Base-by-base conservation (phyloP, 129 eudicot species). In the Mikania micrantha region DNA sequence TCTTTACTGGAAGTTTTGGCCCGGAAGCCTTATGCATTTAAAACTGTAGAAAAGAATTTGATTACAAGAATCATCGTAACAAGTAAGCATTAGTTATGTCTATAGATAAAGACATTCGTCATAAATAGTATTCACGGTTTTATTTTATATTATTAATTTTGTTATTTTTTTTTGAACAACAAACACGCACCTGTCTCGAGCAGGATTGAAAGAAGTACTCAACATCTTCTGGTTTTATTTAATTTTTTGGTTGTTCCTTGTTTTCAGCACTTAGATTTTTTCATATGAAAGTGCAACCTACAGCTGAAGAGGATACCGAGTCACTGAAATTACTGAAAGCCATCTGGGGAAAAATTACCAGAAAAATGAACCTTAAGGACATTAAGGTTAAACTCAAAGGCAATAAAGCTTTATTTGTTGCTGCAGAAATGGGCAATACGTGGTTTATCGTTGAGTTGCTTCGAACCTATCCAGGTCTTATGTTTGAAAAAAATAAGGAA, bases 391-490 rank as follows among this genome's bases (percentile, higher is more conserved):
- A 53, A 16, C 74, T 69, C 0, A 24, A 0, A 21, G 0, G 16
- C 68, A 59, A 21, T 79, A 39, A n/a, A n/a, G n/a, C n/a, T 61
- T 40, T 40, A 40, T 61, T 41, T 41, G 42, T 54, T 50, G 79
- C 79, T 7, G 79, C 76, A 3, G 66, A 74, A 50, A 36, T 31
- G 32, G 76, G 76, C 25, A 73, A 67, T 42, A 13, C 66, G 39
- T 40, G 16, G 19, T 78, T 78, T 50, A 12, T 78, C 35, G 36
- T 53, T 19, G 73, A 34, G 54, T 15, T 71, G 3, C 31, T 72
- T 57, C 35, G 24, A 6, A 9, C 58, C 31, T 72, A 42, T 60
- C 75, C 83, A 1, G 79, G 67, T 20, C 34, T 79, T 25, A 79
- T 74, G 41, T 29, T 69, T 69, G 35, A 52, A 13, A 24, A 7